Base-by-base conservation (phyloP, 2,329 filamentous ascomycete species). In the Colletotrichum acutatum region DNA sequence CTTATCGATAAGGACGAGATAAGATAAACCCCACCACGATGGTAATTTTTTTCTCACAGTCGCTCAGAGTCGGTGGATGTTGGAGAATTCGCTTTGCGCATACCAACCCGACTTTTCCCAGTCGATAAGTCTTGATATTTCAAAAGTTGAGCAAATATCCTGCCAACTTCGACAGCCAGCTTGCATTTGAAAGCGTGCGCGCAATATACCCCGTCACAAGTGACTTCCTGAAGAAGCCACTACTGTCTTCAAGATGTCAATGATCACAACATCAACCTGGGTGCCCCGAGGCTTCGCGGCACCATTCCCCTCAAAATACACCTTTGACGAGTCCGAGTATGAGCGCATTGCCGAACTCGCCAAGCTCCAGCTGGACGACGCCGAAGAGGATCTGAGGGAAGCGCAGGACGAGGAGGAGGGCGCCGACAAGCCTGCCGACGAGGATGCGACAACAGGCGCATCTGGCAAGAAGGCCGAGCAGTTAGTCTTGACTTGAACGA, bases 311-410 rank as follows among this genome's bases (percentile, higher is more conserved):
- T 88, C 89, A 53, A 94, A 93, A 82, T 94, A 94, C 80, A 90
- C 92, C 71, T 90, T 95, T 70, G 90, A 95, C 82, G 93, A 95
- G 80, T 87, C 89, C 75, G 93, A 95, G 82, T 94, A 93, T 78
- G 89, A 91, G 79, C 90, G 93, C 78, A 95, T 95, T 84, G 92
- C 92, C 19, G 88, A 89, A 79, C 86, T 95, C 75, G 93, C 93
- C 34, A 91, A 93, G 82, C 86, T 94, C 74, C 93, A 97, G 84
- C 89, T 98, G 37, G 94, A 98, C 79, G 97, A 98, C 83, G 97
- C 97, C 30, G 93, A 96, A 79, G 94, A 95, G 32, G 95, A 97
- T 79, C 84, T 97, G 74, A 90, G 93, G 76, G 91, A 93, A 77
- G 95, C 95, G 12, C 87, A 91, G 79, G 67, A 73, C 7, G 88